Evolutionary conservation across 495 filamentous ascomycete genomes (phyloP), one percentile per base, ranked within the genome.

Genomic region (Aspergillus leporis): DNA sequence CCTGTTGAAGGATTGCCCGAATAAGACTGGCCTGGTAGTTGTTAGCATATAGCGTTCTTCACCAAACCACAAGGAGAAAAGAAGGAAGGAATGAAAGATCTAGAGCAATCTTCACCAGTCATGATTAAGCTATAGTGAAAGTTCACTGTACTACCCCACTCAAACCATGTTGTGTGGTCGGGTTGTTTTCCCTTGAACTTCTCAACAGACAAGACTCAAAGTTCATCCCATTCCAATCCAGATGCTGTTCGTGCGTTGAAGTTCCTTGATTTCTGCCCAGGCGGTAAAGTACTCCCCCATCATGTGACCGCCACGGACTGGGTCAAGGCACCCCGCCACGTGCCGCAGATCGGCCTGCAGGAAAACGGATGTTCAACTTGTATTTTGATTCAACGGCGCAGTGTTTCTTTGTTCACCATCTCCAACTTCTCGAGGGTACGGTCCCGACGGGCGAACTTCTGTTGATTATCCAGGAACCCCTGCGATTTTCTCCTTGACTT

Each of bases 341-440:
- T 64, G 61, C 56, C 25, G 49, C 54, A 46, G 60, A 58, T 61
- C 61, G 18, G 48, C 56, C 19, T 47, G 43, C 43, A 47, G 43
- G 46, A 53, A 55, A 41, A 38, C 32, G 40, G 50, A 8, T 47
- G 43, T 22, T 3, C 19, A 28, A 28, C 25, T 28, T 28, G 25
- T 28, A 28, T 47, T 47, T 22, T 4, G 7, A 23, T 9, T 47
- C 58, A 50, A 21, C n/a, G n/a, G n/a, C n/a, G n/a, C n/a, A n/a
- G n/a, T 22, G 0, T 9, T 14, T 9, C 6, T 25, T 46, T 16
- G 13, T 49, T 31, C 50, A 30, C 31, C 43, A 52, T 61, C 45
- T 48, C 36, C 21, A 47, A 48, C 56, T 49, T 46, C 40, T 48
- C 31, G 23, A 57, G 55, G 55, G 55, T 58, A 48, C 46, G 30